A percentile compares a stretch with the other conserved stretches of the same genome.
Conservation (phyloP, 2,329 filamentous ascomycete species). For the Eurotiales sp. region DNA sequence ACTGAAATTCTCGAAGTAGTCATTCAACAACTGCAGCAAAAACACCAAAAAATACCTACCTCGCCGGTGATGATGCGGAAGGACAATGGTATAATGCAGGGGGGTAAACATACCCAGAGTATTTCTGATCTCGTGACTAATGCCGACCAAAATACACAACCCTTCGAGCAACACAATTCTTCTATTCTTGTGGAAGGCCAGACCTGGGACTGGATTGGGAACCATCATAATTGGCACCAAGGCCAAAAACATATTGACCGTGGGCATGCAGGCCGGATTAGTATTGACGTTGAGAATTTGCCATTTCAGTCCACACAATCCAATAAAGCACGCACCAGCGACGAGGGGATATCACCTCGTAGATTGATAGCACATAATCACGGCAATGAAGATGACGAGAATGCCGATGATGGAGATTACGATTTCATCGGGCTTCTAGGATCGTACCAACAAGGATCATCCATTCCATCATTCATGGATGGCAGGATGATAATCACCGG, state of each 20-base stretch:
- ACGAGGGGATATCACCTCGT: conserved; percentile 15
- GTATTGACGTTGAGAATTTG: neutral
- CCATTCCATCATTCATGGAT: neutral
- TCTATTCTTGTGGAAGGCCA: neutral
- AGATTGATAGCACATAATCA: conserved; percentile 15
- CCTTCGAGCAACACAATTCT: neutral
- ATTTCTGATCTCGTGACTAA: neutral
- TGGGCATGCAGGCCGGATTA: neutral
- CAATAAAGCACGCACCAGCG: neutral
- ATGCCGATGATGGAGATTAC: neutral
- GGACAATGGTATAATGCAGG: neutral
- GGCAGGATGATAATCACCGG: conserved; percentile 28
- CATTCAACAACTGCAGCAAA: conserved; percentile 26
- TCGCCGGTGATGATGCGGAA: conserved; percentile 25
- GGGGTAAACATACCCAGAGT: too few relatives aligned
- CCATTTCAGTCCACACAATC: neutral
- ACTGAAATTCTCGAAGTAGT: conserved; percentile 33
- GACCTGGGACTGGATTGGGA: neutral
- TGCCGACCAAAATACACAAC: neutral
- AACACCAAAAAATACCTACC: conserved; percentile 23
- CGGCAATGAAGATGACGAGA: neutral
- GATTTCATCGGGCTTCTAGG: neutral
- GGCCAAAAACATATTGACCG: neutral
- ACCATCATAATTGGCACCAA: neutral
- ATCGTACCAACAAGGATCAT: neutral